These are phyloP conservation scores for Leccinum longicurvipes DNA, from an alignment of 768 basidiomycete genomes.

Conservation along the genomic window DNA sequence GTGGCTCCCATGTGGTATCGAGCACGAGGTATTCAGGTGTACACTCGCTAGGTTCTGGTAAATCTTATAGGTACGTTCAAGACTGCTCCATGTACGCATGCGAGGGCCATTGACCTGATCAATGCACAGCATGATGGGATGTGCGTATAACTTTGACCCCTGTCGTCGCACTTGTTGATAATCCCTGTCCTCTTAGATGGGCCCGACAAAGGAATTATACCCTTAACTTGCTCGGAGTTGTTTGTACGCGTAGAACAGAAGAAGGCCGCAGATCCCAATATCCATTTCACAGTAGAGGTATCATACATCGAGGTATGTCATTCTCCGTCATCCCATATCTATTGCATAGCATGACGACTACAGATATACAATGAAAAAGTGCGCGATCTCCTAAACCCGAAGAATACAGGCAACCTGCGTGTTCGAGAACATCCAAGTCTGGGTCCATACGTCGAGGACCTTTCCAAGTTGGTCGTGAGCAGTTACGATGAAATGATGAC, in stretches of 20 bases:
- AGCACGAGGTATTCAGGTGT: constrained; percentile 4
- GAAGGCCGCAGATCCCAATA: constrained; percentile 57
- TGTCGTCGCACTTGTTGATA: constrained; percentile 4
- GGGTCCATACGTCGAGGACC: constrained; percentile 98
- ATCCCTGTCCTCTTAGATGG: constrained; percentile 57
- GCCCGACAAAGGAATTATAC: constrained; percentile 95
- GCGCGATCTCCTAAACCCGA: constrained; percentile 93
- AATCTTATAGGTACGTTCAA: constrained; percentile 77
- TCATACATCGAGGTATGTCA: constrained; percentile 86
- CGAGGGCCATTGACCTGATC: constrained; percentile 4
- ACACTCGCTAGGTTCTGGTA: constrained; percentile 67
- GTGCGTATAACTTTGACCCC: constrained; percentile 46
- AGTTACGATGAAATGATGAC: constrained; percentile 97
- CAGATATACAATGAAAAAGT: constrained; percentile 98
- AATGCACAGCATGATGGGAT: constrained; percentile 84
- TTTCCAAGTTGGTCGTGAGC: constrained; percentile 88
- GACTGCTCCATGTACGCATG: background rate
- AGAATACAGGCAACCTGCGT: constrained; percentile 92
- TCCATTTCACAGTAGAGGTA: constrained; percentile 92
- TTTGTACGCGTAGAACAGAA: constrained; percentile 78
- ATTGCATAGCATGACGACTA: background rate
- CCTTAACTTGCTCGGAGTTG: constrained; percentile 89
- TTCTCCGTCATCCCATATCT: background rate
- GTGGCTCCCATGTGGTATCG: constrained; percentile 22
- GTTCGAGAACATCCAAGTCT: constrained; percentile 96